These are phyloP conservation scores for Theobroma cacao DNA, from an alignment of 345 rosid species.

Conservation along the genomic window DNA sequence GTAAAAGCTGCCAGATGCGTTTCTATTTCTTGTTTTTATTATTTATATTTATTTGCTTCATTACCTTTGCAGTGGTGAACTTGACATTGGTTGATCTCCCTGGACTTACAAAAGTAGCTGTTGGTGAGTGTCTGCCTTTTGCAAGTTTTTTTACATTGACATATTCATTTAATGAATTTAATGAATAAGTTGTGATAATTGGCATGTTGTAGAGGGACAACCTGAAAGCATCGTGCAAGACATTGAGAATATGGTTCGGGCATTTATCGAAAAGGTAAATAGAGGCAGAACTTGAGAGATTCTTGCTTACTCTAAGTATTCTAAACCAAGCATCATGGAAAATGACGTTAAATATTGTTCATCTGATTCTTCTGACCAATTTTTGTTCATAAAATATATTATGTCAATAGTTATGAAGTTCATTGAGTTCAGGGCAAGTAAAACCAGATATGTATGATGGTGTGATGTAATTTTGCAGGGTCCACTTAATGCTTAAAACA, in stretches of 20 bases:
- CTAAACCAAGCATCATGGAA: not conserved
- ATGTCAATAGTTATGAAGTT: not conserved
- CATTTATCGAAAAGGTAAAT: constrained; percentile 86
- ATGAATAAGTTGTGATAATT: constrained; percentile 8
- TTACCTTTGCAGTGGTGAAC: constrained; percentile 68
- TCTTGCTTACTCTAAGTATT: not conserved
- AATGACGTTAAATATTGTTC: not conserved
- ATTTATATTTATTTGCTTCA: not conserved
- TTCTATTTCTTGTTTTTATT: not conserved
- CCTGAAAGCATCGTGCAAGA: constrained; percentile 85
- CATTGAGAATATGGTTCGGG: constrained; percentile 84
- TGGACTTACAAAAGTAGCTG: constrained; percentile 96
- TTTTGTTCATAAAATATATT: not conserved
- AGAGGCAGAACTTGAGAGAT: not conserved
- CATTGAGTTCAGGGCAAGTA: not conserved
- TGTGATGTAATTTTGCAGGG: not conserved
- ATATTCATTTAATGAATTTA: not conserved
- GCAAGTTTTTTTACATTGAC: not conserved
- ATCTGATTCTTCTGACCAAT: constrained; percentile 6
- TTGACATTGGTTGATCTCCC: constrained; percentile 96
- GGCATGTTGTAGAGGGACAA: constrained; percentile 72
- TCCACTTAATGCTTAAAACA: not conserved
- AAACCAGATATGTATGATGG: not conserved
- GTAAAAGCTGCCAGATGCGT: not conserved
- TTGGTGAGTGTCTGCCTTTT: constrained; percentile 53